Base-by-base conservation (phyloP, 2,329 filamentous ascomycete genomes). In the Colletotrichum euphorbiae region DNA sequence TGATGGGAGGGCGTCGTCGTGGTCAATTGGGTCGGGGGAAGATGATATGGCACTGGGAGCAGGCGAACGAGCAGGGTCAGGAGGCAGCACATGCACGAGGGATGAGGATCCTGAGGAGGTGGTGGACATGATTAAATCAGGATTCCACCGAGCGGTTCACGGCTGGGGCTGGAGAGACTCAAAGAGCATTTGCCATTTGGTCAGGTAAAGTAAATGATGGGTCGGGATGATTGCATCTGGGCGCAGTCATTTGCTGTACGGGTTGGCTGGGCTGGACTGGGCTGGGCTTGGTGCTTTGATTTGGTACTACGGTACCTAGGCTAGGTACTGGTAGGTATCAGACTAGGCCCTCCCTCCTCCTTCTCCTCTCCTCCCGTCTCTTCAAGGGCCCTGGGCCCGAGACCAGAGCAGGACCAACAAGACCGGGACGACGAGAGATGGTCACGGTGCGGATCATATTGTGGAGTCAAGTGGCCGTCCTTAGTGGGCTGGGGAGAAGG, bases 41-140 rank as follows among this genome's bases (percentile, higher is more conserved):
- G 67, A 68, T 45, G 64, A 68, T 46, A 55, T 59, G 55, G 68
- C 52, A 63, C 63, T 68, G 36, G 33, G 48, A 60, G 51, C 38
- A 31, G 38, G 33, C 50, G 59, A 60, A 38, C 11, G 66, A 60
- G 38, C 50, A 24, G 65, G 65, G 31, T 67, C 65, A 38, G 65
- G 65, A 67, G 65, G 60, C 65, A 69, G 40, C 54, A 69, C 66
- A 69, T 69, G 66, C 66, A 69, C 66, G n/a, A 69, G 66, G 36
- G 66, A 69, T 31, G 66, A 69, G 40, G 66, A 66, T n/a, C 57
- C 38, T 31, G 66, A 69, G 48, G 54, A 50, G 52, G 66, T 55
- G 52, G 66, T 51, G 55, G 66, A 69, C 66, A 69, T 69, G 66
- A 60, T 66, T 66, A 65, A 65, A 60, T 66, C 61, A 66, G 42